Conservation (phyloP, 164 flowering plant species). For the Warburgia ugandensis region DNA sequence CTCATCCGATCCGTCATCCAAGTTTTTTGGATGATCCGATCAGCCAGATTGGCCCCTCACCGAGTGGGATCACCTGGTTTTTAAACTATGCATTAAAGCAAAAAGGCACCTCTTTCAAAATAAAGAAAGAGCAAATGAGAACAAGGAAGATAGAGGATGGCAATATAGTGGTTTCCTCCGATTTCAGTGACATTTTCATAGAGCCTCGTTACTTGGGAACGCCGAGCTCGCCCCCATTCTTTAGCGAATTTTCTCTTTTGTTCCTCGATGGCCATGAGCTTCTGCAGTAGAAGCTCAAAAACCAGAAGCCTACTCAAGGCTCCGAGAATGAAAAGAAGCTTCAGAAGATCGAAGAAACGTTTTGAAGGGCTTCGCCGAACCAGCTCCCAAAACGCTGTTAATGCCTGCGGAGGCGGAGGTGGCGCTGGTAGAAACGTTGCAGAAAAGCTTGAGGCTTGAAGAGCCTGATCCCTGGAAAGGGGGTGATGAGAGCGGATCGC, state of each 20-base stretch:
- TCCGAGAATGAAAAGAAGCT: background rate
- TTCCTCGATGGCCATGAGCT: constrained; percentile 3
- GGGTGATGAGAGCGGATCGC: constrained; percentile 33
- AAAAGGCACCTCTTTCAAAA: too few relatives aligned
- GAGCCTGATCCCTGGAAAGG: constrained; percentile 38
- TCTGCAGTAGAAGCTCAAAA: constrained; percentile 3
- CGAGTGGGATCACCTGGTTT: too few relatives aligned
- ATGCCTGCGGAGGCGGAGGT: background rate
- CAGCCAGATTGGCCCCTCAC: too few relatives aligned
- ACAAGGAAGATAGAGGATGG: too few relatives aligned
- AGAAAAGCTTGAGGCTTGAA: constrained; percentile 26
- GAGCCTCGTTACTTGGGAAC: background rate
- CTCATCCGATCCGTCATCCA: too few relatives aligned
- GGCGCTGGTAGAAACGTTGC: too few relatives aligned
- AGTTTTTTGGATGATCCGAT: too few relatives aligned
- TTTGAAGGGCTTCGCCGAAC: background rate
- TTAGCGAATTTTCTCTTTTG: background rate
- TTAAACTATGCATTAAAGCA: too few relatives aligned
- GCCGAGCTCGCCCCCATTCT: background rate
- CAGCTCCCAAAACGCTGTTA: background rate
- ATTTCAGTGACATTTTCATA: too few relatives aligned
- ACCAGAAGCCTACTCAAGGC: constrained; percentile 1
- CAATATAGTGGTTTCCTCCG: too few relatives aligned
- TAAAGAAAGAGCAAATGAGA: too few relatives aligned
- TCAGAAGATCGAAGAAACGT: background rate